phyloP scores from a whole-genome alignment of 148 eudicot genomes.

The Selenicereus undatus region DNA sequence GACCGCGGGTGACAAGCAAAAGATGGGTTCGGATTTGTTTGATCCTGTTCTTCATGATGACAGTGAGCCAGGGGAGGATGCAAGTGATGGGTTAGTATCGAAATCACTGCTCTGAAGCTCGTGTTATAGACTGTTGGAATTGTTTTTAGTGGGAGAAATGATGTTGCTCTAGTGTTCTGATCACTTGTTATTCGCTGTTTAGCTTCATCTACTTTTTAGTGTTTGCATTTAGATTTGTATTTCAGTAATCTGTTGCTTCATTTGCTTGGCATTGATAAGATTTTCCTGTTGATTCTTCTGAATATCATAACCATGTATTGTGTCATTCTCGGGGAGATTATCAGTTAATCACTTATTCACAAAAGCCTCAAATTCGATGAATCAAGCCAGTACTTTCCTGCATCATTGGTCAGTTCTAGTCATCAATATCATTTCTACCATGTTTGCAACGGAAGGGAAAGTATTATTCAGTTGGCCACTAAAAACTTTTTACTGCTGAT shows the following conservation, averaged over 20 bases:
- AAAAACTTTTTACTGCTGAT: too few relatives aligned
- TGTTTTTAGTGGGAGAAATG: too few relatives aligned
- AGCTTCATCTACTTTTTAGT: not conserved
- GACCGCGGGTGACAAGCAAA: not conserved
- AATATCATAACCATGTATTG: not conserved
- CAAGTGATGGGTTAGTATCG: conserved; percentile 34
- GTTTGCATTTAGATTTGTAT: too few relatives aligned
- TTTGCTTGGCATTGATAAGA: not conserved
- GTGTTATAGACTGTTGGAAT: too few relatives aligned
- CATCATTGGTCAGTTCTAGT: too few relatives aligned
- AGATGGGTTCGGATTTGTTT: conserved; percentile 37
- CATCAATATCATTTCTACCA: too few relatives aligned
- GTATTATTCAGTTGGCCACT: too few relatives aligned
- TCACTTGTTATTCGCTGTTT: not conserved
- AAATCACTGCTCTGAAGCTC: not conserved
- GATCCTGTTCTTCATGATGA: conserved; percentile 32
- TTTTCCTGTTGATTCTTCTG: not conserved
- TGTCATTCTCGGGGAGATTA: too few relatives aligned
- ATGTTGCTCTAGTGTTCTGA: not conserved
- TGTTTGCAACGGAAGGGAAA: too few relatives aligned
- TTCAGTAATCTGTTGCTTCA: not conserved
- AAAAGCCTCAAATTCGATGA: too few relatives aligned
- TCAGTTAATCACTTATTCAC: too few relatives aligned
- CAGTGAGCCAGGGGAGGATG: conserved; percentile 26
- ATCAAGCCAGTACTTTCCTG: too few relatives aligned